Evolutionary conservation across 306 rosid species (phyloP), one percentile per base, ranked within the genome.

Genomic region (Pueraria montana): DNA sequence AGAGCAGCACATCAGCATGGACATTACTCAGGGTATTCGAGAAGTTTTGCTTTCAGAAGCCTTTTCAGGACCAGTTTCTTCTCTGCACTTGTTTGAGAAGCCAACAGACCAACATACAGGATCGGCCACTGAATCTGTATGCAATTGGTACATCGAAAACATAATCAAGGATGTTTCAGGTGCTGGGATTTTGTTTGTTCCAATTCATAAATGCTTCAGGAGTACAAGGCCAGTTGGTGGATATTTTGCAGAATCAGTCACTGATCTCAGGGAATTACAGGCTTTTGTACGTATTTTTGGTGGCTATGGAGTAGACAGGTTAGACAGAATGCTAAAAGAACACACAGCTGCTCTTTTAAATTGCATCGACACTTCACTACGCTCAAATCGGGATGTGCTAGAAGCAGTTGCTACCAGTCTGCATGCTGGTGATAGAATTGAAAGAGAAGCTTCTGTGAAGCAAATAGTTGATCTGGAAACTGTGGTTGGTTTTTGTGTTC

Each of bases 1-100:
- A 3, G 99, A 96, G 92, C 99, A 96, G 91, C 99, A 96, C 82
- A 92, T 96, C 86, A 92, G 98, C 89, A 96, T 96, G 99, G 98
- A 93, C 86, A 90, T 96, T 76, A 94, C 97, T 36, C 97, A 90
- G 85, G 99, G 98, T 77, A 94, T 92, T 78, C 93, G 98, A 27
- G 99, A 96, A 91, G 96, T 96, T 83, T 76, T 94, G 53, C 98
- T 96, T 72, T 79, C 92, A 40, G 99, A 96, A 84, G 90, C 96
- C 81, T 96, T 89, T 85, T 90, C 98, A 4, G 99, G 99, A 80
- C 99, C 99, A 73, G 97, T 96, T 88, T 91, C 99, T 80, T 96
- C 97, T 69, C 80, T 94, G 84, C 97, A 96, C 82, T 91, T 88
- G 88, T 90, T 94, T 91, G 98, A 94, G 69, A 96, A 91, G 84